Evolutionary conservation across 179 eudicot species (phyloP).

Genomic region (Corrigiola litoralis): DNA sequence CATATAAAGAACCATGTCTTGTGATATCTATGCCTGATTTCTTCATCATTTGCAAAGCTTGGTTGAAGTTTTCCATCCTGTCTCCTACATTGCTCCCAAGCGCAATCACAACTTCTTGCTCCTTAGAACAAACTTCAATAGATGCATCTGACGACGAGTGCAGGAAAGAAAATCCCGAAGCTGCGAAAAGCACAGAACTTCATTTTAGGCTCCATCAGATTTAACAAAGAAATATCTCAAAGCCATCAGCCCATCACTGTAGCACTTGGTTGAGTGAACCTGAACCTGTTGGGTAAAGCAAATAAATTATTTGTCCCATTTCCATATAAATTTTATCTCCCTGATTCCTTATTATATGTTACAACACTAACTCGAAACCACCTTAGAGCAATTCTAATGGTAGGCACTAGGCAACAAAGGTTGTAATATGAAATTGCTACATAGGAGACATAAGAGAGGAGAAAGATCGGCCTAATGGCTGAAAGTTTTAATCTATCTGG

Average conservation of each 20-base stretch:
- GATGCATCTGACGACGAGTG: constrained; percentile 42
- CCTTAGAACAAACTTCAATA: constrained; percentile 55
- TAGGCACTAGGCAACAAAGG: too few species aligned
- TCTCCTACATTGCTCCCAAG: constrained; percentile 90
- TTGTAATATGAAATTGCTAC: too few species aligned
- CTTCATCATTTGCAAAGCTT: constrained; percentile 66
- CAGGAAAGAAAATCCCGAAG: constrained; percentile 33
- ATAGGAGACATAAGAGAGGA: too few species aligned
- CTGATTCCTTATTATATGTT: too few species aligned
- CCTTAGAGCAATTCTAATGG: too few species aligned
- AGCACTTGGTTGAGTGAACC: too few species aligned
- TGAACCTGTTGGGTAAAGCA: too few species aligned
- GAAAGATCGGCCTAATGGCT: too few species aligned
- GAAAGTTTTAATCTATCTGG: too few species aligned
- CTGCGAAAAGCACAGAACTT: constrained; percentile 25
- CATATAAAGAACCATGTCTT: constrained; percentile 75
- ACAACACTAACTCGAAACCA: too few species aligned
- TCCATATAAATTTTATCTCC: too few species aligned
- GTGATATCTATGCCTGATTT: constrained; percentile 58
- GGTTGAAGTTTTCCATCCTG: constrained; percentile 54
- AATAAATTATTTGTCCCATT: not conserved
- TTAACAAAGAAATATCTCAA: not conserved
- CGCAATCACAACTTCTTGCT: constrained; percentile 81
- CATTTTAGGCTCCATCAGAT: not conserved
- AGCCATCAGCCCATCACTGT: not conserved